Base-by-base conservation (phyloP, 2,329 filamentous ascomycete species). In the Kalaharituber pfeilii region DNA sequence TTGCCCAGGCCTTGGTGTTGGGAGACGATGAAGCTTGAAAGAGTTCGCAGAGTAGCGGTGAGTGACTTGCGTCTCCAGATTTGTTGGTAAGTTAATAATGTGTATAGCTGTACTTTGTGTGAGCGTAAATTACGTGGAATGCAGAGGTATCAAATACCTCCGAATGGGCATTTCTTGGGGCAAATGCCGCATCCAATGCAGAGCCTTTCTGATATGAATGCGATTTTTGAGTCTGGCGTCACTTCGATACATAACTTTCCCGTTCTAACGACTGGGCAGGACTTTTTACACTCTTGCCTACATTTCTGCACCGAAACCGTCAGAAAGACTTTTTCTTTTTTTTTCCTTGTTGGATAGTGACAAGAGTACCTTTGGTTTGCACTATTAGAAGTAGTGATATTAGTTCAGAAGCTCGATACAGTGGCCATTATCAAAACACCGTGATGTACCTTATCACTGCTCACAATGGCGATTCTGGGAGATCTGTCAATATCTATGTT, bases 181-280 rank as follows among this genome's bases (percentile, higher is more conserved):
- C 93, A 98, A 73, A 98, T 98, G 81, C 91, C 93, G 68, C 93
- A 98, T 71, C 91, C 91, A 66, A 96, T 95, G 69, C 89, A 95
- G 59, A 95, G 80, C 60, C 80, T 80, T 71, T 98, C 91, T 62
- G 89, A 96, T 66, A 98, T 94, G 76, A 95, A 98, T 69, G 91
- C 91, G 65, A 98, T 89, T 67, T 89, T 89, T 62, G 89, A 93
- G 56, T 85, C 79, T 59, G 85, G 74, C 52, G 78, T 75, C 66
- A 98, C 93, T 75, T 98, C 89, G 69, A 96, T 95, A 72, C 88
- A 94, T 63, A 93, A 81, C 76, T 95, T 96, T 71, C 91, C 91
- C 57, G 88, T 94, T 66, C 89, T 85, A 63, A 98, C 91, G 60
- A 98, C 91, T 27, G 93, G 87, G 70, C 91, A 98, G 27, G 88